These are phyloP conservation scores for Fomes fomentarius DNA, from an alignment of 1,284 basidiomycete species.

Conservation along the genomic window DNA sequence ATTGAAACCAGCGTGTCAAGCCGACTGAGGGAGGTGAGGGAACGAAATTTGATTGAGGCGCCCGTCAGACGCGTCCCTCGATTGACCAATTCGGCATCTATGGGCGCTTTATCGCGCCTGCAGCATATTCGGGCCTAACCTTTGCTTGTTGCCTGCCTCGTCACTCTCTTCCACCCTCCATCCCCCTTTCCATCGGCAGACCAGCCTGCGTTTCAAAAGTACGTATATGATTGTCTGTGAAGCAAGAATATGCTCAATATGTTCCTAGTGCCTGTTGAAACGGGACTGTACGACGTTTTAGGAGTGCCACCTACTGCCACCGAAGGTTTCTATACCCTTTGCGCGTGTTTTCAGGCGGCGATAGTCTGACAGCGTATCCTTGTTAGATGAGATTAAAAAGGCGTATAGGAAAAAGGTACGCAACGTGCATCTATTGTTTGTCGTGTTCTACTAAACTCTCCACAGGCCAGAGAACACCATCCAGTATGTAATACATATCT, in stretches of 20 bases:
- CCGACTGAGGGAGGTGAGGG: not conserved
- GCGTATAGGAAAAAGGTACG: slow-evolving; percentile 88
- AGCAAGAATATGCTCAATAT: not conserved
- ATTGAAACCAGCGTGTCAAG: too few relatives aligned
- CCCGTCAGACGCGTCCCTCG: not conserved
- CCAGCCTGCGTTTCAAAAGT: not conserved
- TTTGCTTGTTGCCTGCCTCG: not conserved
- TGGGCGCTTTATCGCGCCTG: not conserved
- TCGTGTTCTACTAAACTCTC: slow-evolving; percentile 27
- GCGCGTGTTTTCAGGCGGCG: not conserved
- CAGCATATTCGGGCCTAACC: not conserved
- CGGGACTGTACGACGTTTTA: slow-evolving; percentile 79
- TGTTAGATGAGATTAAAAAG: slow-evolving; percentile 85
- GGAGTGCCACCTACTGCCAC: slow-evolving; percentile 71
- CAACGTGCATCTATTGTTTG: slow-evolving; percentile 4
- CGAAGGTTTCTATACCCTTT: slow-evolving; percentile 52
- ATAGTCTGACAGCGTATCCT: slow-evolving; percentile 10
- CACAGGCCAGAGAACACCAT: slow-evolving; percentile 86
- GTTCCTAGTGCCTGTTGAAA: slow-evolving; percentile 69
- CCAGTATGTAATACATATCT: slow-evolving; percentile 63
- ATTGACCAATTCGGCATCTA: not conserved
- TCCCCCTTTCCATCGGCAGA: not conserved
- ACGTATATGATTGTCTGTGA: not conserved
- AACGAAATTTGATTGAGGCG: not conserved
- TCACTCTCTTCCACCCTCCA: not conserved